phyloP scores from a whole-genome alignment of 192 early-diverging fungal genomes.

The Umbelopsis sp. region DNA sequence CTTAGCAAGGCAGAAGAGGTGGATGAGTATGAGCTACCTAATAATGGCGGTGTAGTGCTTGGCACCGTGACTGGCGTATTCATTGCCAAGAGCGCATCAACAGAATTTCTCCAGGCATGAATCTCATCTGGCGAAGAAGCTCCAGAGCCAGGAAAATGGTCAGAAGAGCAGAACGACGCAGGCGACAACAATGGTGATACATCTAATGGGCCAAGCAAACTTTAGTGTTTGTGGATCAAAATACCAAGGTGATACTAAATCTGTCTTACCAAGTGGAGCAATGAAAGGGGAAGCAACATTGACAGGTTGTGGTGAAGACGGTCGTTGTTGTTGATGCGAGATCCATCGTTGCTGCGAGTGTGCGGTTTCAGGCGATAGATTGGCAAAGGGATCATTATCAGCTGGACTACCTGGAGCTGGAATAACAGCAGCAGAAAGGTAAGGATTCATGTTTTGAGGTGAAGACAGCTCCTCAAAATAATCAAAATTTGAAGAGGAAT shows the following conservation, averaged over 20 bases:
- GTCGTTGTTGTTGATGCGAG: not conserved
- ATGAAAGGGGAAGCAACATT: not conserved
- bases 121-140: not conserved
- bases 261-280: conserved; percentile 5
- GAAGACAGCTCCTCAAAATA: not conserved
- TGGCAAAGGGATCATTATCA: not conserved
- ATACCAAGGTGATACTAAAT: not conserved
- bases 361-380: not conserved
- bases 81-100: conserved; percentile 14
- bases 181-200: conserved; percentile 11
- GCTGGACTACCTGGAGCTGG: not conserved
- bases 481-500: not conserved
- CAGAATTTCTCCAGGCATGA: not conserved
- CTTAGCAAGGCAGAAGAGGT: conserved; percentile 15
- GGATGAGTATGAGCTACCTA: conserved; percentile 24
- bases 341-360: not conserved
- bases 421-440: not conserved
- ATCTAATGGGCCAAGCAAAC: not conserved
- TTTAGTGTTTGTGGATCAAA: not conserved
- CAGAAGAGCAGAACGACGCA: conserved; percentile 11
- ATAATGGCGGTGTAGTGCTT: conserved; percentile 17
- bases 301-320: not conserved
- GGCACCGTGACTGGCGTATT: conserved; percentile 16
- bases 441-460: not conserved
- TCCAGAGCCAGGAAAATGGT: conserved; percentile 12